Evolutionary conservation across 306 rosid genomes (phyloP).

Genomic region (Cucumis melo): DNA sequence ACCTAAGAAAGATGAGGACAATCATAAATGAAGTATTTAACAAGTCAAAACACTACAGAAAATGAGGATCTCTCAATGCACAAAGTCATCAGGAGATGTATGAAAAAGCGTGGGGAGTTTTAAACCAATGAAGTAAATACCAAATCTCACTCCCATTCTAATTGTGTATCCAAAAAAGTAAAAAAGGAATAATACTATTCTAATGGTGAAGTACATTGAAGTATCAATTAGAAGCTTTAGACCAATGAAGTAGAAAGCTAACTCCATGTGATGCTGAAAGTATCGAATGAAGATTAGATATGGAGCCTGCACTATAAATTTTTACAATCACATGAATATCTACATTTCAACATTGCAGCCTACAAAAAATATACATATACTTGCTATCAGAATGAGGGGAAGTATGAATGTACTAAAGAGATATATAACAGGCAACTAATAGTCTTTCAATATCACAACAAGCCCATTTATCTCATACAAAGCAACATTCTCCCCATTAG

Average conservation of each 20-base stretch:
- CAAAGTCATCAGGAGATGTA: no score
- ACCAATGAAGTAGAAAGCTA: constrained; percentile 13
- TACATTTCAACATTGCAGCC: constrained; percentile 50
- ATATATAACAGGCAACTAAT: constrained; percentile 7
- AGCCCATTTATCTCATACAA: constrained; percentile 97
- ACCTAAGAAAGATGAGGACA: no score
- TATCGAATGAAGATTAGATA: constrained; percentile 80
- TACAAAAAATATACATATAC: constrained; percentile 17
- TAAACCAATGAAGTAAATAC: no score
- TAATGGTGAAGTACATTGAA: no score
- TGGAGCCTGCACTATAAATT: constrained; percentile 93
- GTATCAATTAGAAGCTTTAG: no score
- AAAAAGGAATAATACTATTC: no score
- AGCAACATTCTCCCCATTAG: constrained; percentile 95
- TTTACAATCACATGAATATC: constrained; percentile 90
- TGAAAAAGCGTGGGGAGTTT: no score
- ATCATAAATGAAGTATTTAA: no score
- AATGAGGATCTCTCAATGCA: no score
- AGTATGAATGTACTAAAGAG: not conserved
- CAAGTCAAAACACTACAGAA: no score
- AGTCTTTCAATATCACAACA: constrained; percentile 50
- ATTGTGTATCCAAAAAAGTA: not conserved
- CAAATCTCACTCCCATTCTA: not conserved
- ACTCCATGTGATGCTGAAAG: constrained; percentile 94
- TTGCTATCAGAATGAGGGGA: constrained; percentile 7